Evolutionary conservation across 139 green algal genomes (phyloP), one percentile per base, ranked within the genome.

Genomic region (Tetraselmis striata): DNA sequence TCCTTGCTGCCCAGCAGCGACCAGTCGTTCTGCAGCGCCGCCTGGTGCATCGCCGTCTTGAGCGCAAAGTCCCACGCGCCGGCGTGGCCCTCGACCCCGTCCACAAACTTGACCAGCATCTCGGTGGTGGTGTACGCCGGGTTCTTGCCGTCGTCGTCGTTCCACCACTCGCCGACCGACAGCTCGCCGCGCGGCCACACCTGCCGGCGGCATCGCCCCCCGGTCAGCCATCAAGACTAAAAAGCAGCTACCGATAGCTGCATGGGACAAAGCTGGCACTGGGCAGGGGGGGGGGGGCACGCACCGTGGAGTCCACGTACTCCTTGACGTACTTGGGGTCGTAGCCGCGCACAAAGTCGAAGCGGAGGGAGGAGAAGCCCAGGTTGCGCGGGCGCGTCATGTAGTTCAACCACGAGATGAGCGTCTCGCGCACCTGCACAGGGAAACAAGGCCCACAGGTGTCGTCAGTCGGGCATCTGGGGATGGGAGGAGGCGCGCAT

Each of bases 321-420:
- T 86, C 82, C 29, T 81, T 74, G 24, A 86, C 30, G 78, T 77
- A 83, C 32, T 79, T 30, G 5, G 75, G 27, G 2, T 24, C 59
- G 80, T 84, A 84, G 74, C 82, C 82, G n/a, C 80, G 80, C 25
- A 59, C 77, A 75, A 86, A 86, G 77, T 86, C 82, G 59, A 86
- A 86, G 26, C 82, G 30, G 24, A 82, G 59, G 5, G 78, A 82
- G 28, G 24, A 67, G 77, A 83, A 86, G 24, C 82, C 82, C 5
- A 86, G 31, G 29, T 86, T 78, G 31, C 79, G 79, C 22, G 79
- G 79, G 2, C 77, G 75, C 26, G 59, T 86, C 77, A 86, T 80
- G 28, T 59, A 86, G 31, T 79, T 79, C 2, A 86, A 26, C 82
- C 82, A 86, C 32, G 27, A 76, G 59, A 77, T 83, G 31, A 86